Evolutionary conservation across 768 basidiomycete genomes (phyloP), one percentile per base, ranked within the genome.

Genomic region (Russula earlei): DNA sequence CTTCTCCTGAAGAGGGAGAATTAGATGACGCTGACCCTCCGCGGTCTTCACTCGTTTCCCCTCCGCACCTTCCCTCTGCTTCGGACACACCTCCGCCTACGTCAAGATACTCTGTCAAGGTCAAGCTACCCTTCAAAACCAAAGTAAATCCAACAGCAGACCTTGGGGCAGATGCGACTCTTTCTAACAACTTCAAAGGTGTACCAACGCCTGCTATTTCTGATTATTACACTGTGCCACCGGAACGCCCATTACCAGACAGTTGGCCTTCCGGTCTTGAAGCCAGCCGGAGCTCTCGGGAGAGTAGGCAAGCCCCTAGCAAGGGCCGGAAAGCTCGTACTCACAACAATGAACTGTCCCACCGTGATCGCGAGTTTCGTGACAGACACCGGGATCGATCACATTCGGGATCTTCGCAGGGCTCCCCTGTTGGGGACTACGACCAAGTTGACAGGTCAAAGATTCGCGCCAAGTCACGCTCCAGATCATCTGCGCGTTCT

Each of bases 71-170:
- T 42, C 55, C 66, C 37, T 55, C 65, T 36, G 66, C 66, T 38
- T 50, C 60, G 49, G 67, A 68, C 67, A 22, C 62, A 69, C 34
- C 40, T 46, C 48, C 46, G 29, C 62, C 62, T 20, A 64, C 59
- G 19, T 59, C 62, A 69, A 79, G 66, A 62, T 70, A 67, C 49
- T 64, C 66, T 47, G 45, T 72, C 19, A 81, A 79, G 64, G 77
- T 87, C 22, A 80, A 84, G 9, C 89, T 87, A 68, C 88, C 88
- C 1, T 89, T 90, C 73, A 90, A 89, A 70, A 66, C 77, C 72
- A 69, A 70, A 51, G 46, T 19, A n/a, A 58, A 58, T 36, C 27
- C 29, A 34, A 22, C 47, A 29, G 27, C 52, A 25, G 52, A 54
- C 22, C 5, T 29, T 33, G 36, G 40, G 22, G 15, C 34, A 2